Base-by-base conservation (phyloP, 2,329 filamentous ascomycete species). In the Trichoderma pleuroti region DNA sequence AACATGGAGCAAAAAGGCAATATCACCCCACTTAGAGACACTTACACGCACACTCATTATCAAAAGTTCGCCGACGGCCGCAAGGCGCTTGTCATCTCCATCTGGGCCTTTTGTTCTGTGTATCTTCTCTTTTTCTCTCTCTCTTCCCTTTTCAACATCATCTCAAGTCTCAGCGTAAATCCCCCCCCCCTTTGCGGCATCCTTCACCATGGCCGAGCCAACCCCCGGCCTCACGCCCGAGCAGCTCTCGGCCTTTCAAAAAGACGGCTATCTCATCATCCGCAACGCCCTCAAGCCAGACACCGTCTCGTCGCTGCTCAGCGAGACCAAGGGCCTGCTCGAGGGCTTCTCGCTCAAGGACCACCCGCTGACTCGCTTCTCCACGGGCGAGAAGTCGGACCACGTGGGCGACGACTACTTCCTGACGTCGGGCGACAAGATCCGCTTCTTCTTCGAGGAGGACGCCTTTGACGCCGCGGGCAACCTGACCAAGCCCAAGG, bases 351-450 rank as follows among this genome's bases (percentile, higher is more conserved):
- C 90, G 46, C 86, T 98, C n/a, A 85, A 88, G 42, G 88, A 92
- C 71, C 96, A 98, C 81, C 95, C 96, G 1, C 91, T 98, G 86
- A 98, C 96, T 10, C 91, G 91, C 78, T 99, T 99, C 87, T 92
- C 92, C 34, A 98, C 95, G 0, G 94, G 94, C 75, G 90, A 82
- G 85, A 90, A 76, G 82, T 86, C 78, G 59, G 87, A 90, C 72
- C 95, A 98, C 82, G 92, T 98, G 12, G 94, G 95, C 73, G 96
- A 98, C 83, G 90, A 92, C 78, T 99, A 99, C 86, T 98, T 99
- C 83, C 88, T 98, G 3, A 87, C 86, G 1, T 96, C 92, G 4
- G 94, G 93, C 72, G 93, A 98, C 85, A 95, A 98, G 82, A 85
- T 98, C 72, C 92, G 94, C 72, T 98, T 97, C 87, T 98, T 98